Evolutionary conservation across 805 yeast species (phyloP).

Genomic region (Nakazawaea molendinolei): DNA sequence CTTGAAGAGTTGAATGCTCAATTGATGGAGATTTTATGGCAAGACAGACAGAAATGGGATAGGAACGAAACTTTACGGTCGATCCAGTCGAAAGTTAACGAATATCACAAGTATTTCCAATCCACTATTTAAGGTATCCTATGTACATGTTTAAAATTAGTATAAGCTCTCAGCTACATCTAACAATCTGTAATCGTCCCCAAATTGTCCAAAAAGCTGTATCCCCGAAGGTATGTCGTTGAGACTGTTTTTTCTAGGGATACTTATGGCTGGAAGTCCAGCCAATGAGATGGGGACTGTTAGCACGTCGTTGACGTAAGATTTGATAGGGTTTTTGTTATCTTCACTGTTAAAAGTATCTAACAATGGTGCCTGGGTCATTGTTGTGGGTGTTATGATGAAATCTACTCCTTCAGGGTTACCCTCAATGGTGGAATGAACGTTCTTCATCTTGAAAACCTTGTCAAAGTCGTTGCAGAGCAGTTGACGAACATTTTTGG

Average conservation of each 20-base stretch:
- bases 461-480: conserved; percentile 61
- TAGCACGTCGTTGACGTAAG: conserved; percentile 74
- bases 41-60: conserved; percentile 44
- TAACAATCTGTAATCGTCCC: conserved; percentile 65
- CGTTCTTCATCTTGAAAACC: conserved; percentile 49
- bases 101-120: conserved; percentile 5
- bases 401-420: conserved; percentile 52
- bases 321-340: conserved; percentile 41
- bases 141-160: not conserved
- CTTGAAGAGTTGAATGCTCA: conserved; percentile 61
- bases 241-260: conserved; percentile 44
- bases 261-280: conserved; percentile 78
- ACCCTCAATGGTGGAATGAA: conserved; percentile 20
- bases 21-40: conserved; percentile 70
- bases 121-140: not conserved
- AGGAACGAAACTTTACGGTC: conserved; percentile 31
- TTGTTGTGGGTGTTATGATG: conserved; percentile 67
- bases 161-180: conserved; percentile 21
- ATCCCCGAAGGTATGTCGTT: conserved; percentile 48
- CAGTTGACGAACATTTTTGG: conserved; percentile 56
- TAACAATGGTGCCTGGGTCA: conserved; percentile 47
- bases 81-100: conserved; percentile 21
- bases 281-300: conserved; percentile 90
- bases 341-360: conserved; percentile 32
- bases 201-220: conserved; percentile 82